phyloP scores from a whole-genome alignment of 768 basidiomycete species.

The Tephrocybe sp. region DNA sequence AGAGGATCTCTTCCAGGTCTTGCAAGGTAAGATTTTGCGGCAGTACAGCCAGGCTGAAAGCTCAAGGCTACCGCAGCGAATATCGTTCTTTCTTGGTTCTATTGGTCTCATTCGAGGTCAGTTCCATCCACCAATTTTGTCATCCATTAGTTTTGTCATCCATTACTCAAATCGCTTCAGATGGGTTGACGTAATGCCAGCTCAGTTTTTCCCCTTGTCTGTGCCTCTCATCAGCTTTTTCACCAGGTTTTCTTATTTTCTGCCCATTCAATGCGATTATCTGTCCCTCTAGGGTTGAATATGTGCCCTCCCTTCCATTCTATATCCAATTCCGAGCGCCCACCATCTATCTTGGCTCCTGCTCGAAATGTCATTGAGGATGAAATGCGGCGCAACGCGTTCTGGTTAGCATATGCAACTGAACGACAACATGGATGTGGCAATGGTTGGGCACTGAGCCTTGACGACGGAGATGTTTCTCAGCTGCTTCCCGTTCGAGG shows the following conservation, averaged over 20 bases:
- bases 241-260: constrained; percentile 59
- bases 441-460: constrained; percentile 68
- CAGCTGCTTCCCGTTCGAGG: constrained; percentile 67
- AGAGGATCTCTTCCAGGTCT: constrained; percentile 53
- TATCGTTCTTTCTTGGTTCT: constrained; percentile 69
- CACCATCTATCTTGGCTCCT: constrained; percentile 58
- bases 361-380: constrained; percentile 67
- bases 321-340: constrained; percentile 56
- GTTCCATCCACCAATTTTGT: constrained; percentile 21
- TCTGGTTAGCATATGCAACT: constrained; percentile 70
- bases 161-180: constrained; percentile 30
- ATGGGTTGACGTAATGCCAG: constrained; percentile 67
- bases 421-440: constrained; percentile 68
- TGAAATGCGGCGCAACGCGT: constrained; percentile 69
- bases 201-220: no score
- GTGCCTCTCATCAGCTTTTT: constrained; percentile 8
- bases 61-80: constrained; percentile 40
- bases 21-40: constrained; percentile 54
- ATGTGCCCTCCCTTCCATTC: constrained; percentile 66
- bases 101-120: constrained; percentile 71
- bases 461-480: constrained; percentile 75
- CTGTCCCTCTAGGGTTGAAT: constrained; percentile 70
- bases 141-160: background rate
- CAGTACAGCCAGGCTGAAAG: background rate
- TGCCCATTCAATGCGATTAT: constrained; percentile 55